Conservation (phyloP, 2,329 filamentous ascomycete genomes). For the Sporothrix luriei region DNA sequence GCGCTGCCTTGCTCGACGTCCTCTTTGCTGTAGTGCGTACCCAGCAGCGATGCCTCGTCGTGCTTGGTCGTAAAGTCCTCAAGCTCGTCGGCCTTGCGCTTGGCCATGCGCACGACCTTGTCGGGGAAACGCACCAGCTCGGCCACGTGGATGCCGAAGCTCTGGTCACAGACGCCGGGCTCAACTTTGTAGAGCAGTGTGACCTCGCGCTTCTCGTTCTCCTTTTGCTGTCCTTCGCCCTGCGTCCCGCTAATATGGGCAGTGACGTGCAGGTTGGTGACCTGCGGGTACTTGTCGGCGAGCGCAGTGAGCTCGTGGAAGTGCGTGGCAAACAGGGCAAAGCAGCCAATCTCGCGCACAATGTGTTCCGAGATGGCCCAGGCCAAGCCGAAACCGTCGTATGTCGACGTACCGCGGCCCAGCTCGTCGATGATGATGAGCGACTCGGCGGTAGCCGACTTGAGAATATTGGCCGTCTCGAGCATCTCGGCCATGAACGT, state of each 20-base stretch:
- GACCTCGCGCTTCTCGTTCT: slow-evolving; percentile 71
- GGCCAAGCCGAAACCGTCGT: slow-evolving; percentile 97
- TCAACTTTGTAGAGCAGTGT: slow-evolving; percentile 97
- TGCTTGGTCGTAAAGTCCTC: slow-evolving; percentile 90
- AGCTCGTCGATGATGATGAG: slow-evolving; percentile 99
- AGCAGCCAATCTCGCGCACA: slow-evolving; percentile 90
- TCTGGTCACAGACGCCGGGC: slow-evolving; percentile 93
- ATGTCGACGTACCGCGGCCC: slow-evolving; percentile 93
- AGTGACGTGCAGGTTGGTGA: slow-evolving; percentile 92
- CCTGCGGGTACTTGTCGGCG: slow-evolving; percentile 81
- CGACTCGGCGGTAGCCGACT: slow-evolving; percentile 91
- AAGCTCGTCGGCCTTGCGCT: slow-evolving; percentile 95
- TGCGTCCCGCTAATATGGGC: slow-evolving; percentile 73
- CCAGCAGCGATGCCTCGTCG: slow-evolving; percentile 54
- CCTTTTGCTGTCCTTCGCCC: slow-evolving; percentile 40
- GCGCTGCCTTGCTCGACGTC: slow-evolving; percentile 88
- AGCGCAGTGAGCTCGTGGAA: slow-evolving; percentile 97
- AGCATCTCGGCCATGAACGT: slow-evolving; percentile 99
- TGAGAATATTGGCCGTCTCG: slow-evolving; percentile 96
- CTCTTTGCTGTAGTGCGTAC: slow-evolving; percentile 69
- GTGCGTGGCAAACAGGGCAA: slow-evolving; percentile 93
- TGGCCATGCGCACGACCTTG: slow-evolving; percentile 99
- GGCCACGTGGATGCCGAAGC: slow-evolving; percentile 96
- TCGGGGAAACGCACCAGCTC: slow-evolving; percentile 94
- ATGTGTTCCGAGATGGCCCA: slow-evolving; percentile 99